A percentile compares a stretch with the other conserved stretches of the same genome.
Evolutionary conservation across 768 basidiomycete species (phyloP).

Genomic region (Trametes cingulata): DNA sequence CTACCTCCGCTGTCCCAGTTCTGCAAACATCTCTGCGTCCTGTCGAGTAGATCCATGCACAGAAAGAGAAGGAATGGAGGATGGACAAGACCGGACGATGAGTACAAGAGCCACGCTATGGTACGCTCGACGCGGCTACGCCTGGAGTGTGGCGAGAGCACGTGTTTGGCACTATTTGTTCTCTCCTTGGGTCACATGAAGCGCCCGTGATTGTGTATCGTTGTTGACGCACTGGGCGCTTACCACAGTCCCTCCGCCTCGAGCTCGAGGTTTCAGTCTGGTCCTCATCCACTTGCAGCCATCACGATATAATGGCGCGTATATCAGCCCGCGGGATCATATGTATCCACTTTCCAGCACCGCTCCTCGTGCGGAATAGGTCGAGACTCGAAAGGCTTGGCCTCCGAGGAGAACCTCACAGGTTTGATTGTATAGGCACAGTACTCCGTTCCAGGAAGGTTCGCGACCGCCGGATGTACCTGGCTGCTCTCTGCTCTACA

Average conservation of each 20-base stretch:
- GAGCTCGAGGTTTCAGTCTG: no score
- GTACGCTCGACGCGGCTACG: not conserved
- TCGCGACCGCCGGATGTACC: not conserved
- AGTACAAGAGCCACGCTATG: slow-evolving; percentile 1
- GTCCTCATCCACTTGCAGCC: not conserved
- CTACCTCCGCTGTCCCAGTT: slow-evolving; percentile 64
- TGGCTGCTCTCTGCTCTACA: not conserved
- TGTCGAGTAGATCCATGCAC: slow-evolving; percentile 62
- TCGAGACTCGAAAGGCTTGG: no score
- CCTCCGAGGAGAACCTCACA: no score
- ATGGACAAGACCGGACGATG: not conserved
- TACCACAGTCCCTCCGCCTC: no score
- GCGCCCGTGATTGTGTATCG: not conserved
- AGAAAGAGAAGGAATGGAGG: slow-evolving; percentile 1
- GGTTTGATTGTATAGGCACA: not conserved
- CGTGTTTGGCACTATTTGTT: slow-evolving; percentile 13
- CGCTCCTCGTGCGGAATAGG: no score
- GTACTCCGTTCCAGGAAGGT: not conserved
- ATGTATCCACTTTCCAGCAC: no score
- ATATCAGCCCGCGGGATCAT: no score
- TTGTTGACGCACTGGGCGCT: not conserved
- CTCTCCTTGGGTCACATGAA: not conserved
- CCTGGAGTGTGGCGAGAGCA: slow-evolving; percentile 1
- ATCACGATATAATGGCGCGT: no score
- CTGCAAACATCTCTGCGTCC: slow-evolving; percentile 48